These are phyloP conservation scores for Lentinula edodes DNA, from an alignment of 768 basidiomycete genomes.

Conservation along the genomic window DNA sequence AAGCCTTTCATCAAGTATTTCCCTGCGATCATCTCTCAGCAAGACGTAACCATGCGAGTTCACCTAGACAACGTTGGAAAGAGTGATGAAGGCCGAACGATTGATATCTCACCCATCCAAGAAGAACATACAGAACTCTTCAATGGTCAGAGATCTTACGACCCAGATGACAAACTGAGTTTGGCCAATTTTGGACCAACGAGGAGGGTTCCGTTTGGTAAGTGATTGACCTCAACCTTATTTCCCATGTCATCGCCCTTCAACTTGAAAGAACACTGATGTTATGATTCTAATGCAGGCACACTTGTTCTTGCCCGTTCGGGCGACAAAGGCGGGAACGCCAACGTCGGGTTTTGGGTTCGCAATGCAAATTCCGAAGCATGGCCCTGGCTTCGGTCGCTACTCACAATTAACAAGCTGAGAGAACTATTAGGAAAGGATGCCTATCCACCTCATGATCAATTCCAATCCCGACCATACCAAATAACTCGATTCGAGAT, in stretches of 20 bases:
- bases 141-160: constrained; percentile 5
- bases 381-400: constrained; percentile 4
- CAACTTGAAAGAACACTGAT: no score
- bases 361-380: neutral
- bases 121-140: neutral
- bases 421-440: neutral
- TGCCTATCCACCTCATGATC: neutral
- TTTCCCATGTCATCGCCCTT: no score
- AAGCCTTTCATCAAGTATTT: constrained; percentile 3
- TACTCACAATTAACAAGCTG: constrained; percentile 1
- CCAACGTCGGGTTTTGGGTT: constrained; percentile 6
- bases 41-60: neutral
- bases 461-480: neutral
- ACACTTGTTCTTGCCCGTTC: neutral
- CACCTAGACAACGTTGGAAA: neutral
- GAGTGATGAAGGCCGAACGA: neutral
- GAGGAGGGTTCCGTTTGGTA: neutral
- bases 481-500: constrained; percentile 2
- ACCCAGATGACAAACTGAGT: neutral
- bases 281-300: neutral
- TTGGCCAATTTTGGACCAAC: neutral
- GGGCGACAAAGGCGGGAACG: constrained; percentile 4
- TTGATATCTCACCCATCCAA: neutral
- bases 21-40: neutral
- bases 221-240: neutral